Evolutionary conservation across 208 protist species (phyloP).

Genomic region (Crithidia expoeki): DNA sequence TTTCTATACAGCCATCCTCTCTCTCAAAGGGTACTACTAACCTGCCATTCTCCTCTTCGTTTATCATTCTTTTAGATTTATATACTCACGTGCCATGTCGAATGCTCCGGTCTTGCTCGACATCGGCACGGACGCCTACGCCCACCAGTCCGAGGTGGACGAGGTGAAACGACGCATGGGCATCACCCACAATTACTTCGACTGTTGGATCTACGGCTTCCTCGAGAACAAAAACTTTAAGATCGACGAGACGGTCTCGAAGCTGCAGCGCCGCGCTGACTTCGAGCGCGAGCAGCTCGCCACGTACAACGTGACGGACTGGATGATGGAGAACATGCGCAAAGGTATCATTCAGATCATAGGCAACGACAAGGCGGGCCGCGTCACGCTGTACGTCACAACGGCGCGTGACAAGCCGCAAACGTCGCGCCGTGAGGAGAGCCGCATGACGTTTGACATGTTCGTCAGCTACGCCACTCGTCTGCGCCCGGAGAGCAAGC

Average conservation of each 20-base stretch:
- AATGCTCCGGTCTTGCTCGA: constrained; percentile 47
- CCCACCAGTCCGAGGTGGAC: constrained; percentile 67
- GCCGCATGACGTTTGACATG: constrained; percentile 70
- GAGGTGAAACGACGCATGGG: constrained; percentile 64
- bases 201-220: constrained; percentile 87
- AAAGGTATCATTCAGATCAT: constrained; percentile 81
- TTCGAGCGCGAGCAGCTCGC: constrained; percentile 70
- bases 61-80: constrained; percentile 6
- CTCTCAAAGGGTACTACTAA: too few relatives aligned
- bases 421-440: constrained; percentile 48
- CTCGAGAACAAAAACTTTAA: constrained; percentile 89
- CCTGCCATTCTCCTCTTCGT: constrained; percentile 3
- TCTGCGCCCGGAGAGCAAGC: constrained; percentile 58
- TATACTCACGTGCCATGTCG: constrained; percentile 21
- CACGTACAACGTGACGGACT: constrained; percentile 63
- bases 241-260: constrained; percentile 67
- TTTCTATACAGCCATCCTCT: too few relatives aligned
- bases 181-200: constrained; percentile 74
- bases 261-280: constrained; percentile 66
- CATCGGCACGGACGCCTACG: constrained; percentile 53
- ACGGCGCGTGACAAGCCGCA: constrained; percentile 57
- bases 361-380: constrained; percentile 69
- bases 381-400: constrained; percentile 65
- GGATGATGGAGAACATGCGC: constrained; percentile 68
- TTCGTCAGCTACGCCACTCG: constrained; percentile 76